Evolutionary conservation across 139 green algal species (phyloP), one percentile per base, ranked within the genome.

Genomic region (Auxenochlorella protothecoides): DNA sequence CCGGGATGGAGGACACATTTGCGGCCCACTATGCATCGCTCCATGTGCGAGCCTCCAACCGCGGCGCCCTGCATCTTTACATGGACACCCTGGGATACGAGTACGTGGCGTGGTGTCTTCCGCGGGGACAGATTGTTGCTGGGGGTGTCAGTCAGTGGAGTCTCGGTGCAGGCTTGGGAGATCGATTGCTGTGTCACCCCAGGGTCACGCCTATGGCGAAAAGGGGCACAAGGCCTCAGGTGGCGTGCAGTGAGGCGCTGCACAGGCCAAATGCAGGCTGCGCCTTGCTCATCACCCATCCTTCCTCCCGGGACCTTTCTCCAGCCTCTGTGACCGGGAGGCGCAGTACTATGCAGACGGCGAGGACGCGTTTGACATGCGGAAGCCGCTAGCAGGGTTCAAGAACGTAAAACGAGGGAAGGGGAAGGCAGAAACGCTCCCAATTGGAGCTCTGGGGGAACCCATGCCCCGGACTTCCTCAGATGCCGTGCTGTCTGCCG

Each of bases 321-420:
- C 53, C 84, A 96, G 90, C 74, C 87, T 98, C 15, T 78, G 93
- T 63, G 95, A 97, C 72, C 84, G 85, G 2, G 95, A 99, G 78
- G 82, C 83, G 55, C 96, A 97, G 76, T 99, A 99, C 84, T 99
- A 99, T 71, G 95, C 95, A 52, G 92, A 98, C 55, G 87, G 88
- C 0, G 93, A 99, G 77, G 90, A 99, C 72, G 95, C 95, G 3
- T 97, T 92, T 72, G 90, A 97, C 82, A 98, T 99, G 95, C 83
- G 89, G 27, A 92, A 91, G 78, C 15, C n/a, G 3, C 79, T 88
- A 44, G 27, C 27, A 1, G 27, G 27, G 27, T 44, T 44, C 27
- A 44, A 44, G 27, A 44, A 44, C 27, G 27, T 44, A 44, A 44
- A 44, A 44, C 27, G 27, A 44, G 27, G 27, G 27, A 44, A 44